Evolutionary conservation across 2,329 filamentous ascomycete species (phyloP).

Genomic region (Graphilbum ipis-grandicollis): DNA sequence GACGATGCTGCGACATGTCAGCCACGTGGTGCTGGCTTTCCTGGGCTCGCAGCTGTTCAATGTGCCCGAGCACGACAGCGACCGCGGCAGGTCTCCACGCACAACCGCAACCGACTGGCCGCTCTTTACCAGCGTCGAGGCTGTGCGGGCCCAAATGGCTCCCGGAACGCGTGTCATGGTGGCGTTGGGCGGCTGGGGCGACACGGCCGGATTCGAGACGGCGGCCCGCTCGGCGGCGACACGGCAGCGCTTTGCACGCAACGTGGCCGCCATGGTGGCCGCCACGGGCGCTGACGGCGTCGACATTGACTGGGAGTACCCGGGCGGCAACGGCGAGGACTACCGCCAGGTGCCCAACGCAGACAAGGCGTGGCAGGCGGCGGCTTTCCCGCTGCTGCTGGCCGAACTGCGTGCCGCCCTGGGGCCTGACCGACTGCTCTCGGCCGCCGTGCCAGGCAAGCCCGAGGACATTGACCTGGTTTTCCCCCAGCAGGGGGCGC

Average conservation of each 20-base stretch:
- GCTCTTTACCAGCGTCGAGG: constrained; percentile 32
- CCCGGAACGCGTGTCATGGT: constrained; percentile 44
- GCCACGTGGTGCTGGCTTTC: constrained; percentile 41
- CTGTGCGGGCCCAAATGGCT: constrained; percentile 29
- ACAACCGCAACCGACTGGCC: constrained; percentile 23
- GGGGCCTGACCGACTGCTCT: constrained; percentile 40
- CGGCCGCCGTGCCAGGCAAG: constrained; percentile 48
- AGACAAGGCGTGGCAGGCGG: constrained; percentile 39
- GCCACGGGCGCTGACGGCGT: constrained; percentile 44
- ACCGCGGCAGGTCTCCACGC: constrained; percentile 8
- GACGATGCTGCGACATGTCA: constrained; percentile 24
- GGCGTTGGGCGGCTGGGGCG: constrained; percentile 61
- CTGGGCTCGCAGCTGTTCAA: constrained; percentile 37
- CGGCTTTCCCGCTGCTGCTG: constrained; percentile 43
- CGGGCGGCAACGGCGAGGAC: constrained; percentile 48
- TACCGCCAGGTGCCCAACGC: constrained; percentile 46
- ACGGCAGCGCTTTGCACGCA: constrained; percentile 42
- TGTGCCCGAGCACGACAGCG: constrained; percentile 17
- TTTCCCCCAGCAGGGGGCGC: constrained; percentile 33
- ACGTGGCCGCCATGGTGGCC: constrained; percentile 45
- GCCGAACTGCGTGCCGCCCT: constrained; percentile 38
- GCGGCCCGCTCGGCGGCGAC: constrained; percentile 33
- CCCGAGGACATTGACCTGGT: constrained; percentile 45
- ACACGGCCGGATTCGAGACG: constrained; percentile 42
- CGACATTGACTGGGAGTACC: constrained; percentile 53